Base-by-base conservation (phyloP, 257 asterid genomes). In the Scutellaria barbata region DNA sequence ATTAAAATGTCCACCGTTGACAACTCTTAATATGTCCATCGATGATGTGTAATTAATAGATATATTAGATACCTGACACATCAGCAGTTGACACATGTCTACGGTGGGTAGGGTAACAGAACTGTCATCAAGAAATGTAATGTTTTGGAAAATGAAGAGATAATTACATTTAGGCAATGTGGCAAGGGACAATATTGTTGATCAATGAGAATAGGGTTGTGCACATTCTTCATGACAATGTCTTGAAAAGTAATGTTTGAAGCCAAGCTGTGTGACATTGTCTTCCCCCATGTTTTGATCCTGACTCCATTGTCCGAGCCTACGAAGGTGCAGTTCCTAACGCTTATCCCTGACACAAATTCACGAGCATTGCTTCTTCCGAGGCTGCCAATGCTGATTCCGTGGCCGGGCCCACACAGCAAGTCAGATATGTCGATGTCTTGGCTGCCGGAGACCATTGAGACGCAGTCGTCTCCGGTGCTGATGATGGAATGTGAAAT, bases 251-350 rank as follows among this genome's bases (percentile, higher is more conserved):
- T 66, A 1, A 90, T 65, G 74, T 79, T 69, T 0, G 89, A 67
- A 35, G 85, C 94, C 59, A 75, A 13, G 20, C 82, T 81, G 7
- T 67, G 8, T 13, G 30, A 9, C 3, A 96, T 84, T 2, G 85
- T 74, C 0, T 87, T 79, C 89, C 93, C 84, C 93, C 93, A 86
- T 2, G 97, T 90, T 79, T 90, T 90, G 71, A 90, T 85, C 77
- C 97, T 77, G 30, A 82, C 83, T 2, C 96, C 97, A 39, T 88
- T 88, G n/a, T 82, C 81, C 1, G 94, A 71, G 1, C 81, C 81
- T 1, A 30, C 18, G 35, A 90, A 86, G 0, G 82, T 81, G 78
- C 86, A 70, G 73, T 86, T 84, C 10, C 56, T 48, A 4, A 85
- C 84, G 1, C 63, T 57, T 18, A 90, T 68, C 2, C 78, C 81